These are phyloP conservation scores for Vickermania spadyakhi DNA, from an alignment of 208 protist species.

Conservation along the genomic window DNA sequence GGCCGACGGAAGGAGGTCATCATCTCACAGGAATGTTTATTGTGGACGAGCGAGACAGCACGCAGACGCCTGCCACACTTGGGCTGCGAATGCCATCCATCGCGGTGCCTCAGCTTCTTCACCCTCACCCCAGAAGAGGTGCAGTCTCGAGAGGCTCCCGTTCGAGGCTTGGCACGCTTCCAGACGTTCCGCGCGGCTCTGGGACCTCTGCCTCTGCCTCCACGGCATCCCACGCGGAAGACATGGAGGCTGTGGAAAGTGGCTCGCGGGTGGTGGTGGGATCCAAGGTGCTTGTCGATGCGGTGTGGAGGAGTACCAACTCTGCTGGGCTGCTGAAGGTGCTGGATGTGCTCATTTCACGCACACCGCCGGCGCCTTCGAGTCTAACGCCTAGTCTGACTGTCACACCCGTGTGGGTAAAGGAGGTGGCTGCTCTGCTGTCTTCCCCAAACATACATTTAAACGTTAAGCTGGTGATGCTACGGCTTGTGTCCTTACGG, in stretches of 20 bases:
- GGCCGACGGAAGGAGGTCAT: no score
- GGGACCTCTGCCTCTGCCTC: not conserved
- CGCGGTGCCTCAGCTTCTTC: no score
- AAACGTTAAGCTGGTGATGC: conserved; percentile 45
- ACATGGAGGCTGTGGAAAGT: not conserved
- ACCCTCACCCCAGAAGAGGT: no score
- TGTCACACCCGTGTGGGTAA: conserved; percentile 40
- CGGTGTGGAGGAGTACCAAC: not conserved
- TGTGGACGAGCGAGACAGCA: not conserved
- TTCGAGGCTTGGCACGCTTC: no score
- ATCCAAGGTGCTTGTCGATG: not conserved
- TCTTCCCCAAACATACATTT: conserved; percentile 6
- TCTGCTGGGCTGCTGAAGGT: conserved; percentile 18
- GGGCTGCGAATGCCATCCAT: no score
- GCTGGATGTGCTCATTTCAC: conserved; percentile 21
- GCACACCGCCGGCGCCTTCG: not conserved
- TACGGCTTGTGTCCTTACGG: conserved; percentile 44
- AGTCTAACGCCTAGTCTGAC: not conserved
- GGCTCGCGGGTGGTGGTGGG: not conserved
- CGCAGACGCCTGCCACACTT: not conserved
- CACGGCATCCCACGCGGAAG: not conserved
- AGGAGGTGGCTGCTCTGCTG: conserved; percentile 36
- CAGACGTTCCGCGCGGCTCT: not conserved
- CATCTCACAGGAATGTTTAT: no score
- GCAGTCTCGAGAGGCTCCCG: no score